These are phyloP conservation scores for Actinomortierella ambigua DNA, from an alignment of 371 early-diverging fungal species.

Conservation along the genomic window DNA sequence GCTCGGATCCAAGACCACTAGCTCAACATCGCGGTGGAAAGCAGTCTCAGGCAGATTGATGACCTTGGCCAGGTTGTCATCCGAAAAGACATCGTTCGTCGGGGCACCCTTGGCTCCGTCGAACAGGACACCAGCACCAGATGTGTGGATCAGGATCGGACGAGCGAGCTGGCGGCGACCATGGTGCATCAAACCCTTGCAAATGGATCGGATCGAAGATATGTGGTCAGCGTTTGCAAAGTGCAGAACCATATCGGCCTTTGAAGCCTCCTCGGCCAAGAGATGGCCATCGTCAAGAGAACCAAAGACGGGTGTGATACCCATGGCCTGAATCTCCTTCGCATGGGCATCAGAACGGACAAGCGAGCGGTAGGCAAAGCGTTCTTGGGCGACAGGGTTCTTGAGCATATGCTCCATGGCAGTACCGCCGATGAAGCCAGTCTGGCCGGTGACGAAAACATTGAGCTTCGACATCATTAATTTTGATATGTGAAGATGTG, in stretches of 20 bases:
- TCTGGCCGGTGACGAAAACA: conserved; percentile 37
- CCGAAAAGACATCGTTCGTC: conserved; percentile 32
- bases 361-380: conserved; percentile 29
- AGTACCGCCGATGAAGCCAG: conserved; percentile 46
- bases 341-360: conserved; percentile 36
- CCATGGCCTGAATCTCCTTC: conserved; percentile 20
- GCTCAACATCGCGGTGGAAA: conserved; percentile 44
- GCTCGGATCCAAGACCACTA: conserved; percentile 19
- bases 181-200: conserved; percentile 30
- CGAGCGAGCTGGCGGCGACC: conserved; percentile 10
- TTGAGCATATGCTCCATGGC: conserved; percentile 22
- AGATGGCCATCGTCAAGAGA: conserved; percentile 23
- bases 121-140: conserved; percentile 40
- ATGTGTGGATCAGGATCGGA: conserved; percentile 45
- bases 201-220: conserved; percentile 29
- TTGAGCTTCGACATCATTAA: neutral
- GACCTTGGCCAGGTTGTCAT: conserved; percentile 31
- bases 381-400: conserved; percentile 4
- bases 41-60: conserved; percentile 16
- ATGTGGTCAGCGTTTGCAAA: conserved; percentile 32
- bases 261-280: too few species aligned
- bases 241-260: too few species aligned
- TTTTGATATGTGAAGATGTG: too few species aligned
- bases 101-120: conserved; percentile 25
- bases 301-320: conserved; percentile 41